Evolutionary conservation across 306 rosid species (phyloP).

Genomic region (Canavalia gladiata): DNA sequence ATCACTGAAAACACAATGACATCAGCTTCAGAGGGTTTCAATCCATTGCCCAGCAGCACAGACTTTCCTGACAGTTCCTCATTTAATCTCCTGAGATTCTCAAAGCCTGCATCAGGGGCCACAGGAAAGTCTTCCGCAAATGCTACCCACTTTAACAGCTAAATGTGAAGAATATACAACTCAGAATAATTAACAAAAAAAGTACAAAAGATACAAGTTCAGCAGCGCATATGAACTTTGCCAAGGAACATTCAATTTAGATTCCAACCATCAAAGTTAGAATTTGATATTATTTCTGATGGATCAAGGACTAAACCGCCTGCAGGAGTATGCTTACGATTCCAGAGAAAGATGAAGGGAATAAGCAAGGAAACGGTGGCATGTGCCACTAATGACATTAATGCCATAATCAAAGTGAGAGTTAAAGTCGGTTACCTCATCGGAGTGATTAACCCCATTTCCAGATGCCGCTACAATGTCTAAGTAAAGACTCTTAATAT

Average conservation of each 20-base stretch:
- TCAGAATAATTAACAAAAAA: slow-evolving; percentile 8
- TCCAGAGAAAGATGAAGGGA: neutral
- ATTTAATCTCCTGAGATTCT: slow-evolving; percentile 71
- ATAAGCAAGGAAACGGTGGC: neutral
- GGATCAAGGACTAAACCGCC: neutral
- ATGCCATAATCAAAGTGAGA: neutral
- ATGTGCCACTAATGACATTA: neutral
- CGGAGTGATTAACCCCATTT: slow-evolving; percentile 52
- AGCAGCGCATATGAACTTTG: slow-evolving; percentile 1
- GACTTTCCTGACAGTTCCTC: slow-evolving; percentile 67
- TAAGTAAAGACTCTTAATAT: slow-evolving; percentile 61
- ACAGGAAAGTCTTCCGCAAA: slow-evolving; percentile 77
- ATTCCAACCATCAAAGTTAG: slow-evolving; percentile 20
- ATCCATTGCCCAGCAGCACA: slow-evolving; percentile 81
- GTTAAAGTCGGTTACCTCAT: slow-evolving; percentile 52
- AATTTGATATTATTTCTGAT: slow-evolving; percentile 13
- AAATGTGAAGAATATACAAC: slow-evolving; percentile 40
- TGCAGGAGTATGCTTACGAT: neutral
- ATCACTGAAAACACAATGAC: slow-evolving; percentile 74
- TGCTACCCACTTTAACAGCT: slow-evolving; percentile 79
- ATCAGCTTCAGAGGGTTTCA: slow-evolving; percentile 81
- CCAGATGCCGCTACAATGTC: slow-evolving; percentile 55
- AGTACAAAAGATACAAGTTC: slow-evolving; percentile 23
- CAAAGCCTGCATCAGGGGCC: slow-evolving; percentile 58
- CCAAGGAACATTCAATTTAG: slow-evolving; percentile 3